Base-by-base conservation (phyloP, 192 early-diverging fungal species). In the Entrophospora sp. region DNA sequence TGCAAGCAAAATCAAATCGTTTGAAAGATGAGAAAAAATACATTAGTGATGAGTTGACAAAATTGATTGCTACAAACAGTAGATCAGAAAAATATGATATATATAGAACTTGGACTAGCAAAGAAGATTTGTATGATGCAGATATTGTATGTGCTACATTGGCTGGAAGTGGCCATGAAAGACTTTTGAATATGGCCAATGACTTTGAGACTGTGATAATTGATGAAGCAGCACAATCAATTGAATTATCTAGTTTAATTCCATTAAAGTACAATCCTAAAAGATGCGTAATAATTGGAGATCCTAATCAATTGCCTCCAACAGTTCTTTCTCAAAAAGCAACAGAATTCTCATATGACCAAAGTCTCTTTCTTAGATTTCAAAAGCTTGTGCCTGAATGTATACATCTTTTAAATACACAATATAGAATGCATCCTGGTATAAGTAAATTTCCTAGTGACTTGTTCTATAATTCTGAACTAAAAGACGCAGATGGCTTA, bases 391-490 rank as follows among this genome's bases (percentile, higher is more conserved):
- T 79, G 18, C 88, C 88, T 1, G 59, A 84, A 2, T 72, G 75
- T 3, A 87, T 95, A 12, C 83, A 84, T 63, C 73, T 98, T 43
- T 73, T 98, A 36, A 92, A 87, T 63, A 94, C 95, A 45, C 94
- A 98, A 79, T 98, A 97, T 72, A 90, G 94, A 66, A 97, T 98
- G 96, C 91, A 98, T 68, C 92, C 94, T 0, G 79, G 85, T 25
- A 96, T 98, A 18, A 92, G 91, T 35, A 56, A 31, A 9, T 92
- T 96, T 57, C 93, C 93, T 1, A 88, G 82, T 22, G 64, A 70
- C 2, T 73, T 85, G 30, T 97, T 98, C 64, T 98, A 98, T 73
- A 75, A 83, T 14, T 84, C 81, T 0, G 46, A 75, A 56, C 77
- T 98, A 8, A 68, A 77, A 20, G 92, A 98, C 65, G 90, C 89